Evolutionary conservation across 495 filamentous ascomycete genomes (phyloP), one percentile per base, ranked within the genome.

Genomic region (Astrothelium macrocarpum): DNA sequence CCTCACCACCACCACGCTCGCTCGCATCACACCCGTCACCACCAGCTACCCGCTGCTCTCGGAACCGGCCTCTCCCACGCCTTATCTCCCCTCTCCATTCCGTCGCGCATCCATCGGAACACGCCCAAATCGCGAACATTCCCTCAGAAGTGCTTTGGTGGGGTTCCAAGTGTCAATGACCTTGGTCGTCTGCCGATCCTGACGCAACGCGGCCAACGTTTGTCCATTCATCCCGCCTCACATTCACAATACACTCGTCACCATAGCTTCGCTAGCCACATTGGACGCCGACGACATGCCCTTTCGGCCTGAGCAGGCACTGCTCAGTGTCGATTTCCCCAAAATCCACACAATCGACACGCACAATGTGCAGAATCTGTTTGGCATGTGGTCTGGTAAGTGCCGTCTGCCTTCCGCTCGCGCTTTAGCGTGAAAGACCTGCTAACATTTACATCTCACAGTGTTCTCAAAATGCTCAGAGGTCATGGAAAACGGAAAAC

Each of bases 301-400:
- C 43, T 73, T 77, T 63, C 53, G 65, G 46, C 68, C 72, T 5
- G 65, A 65, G 58, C 59, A 63, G 34, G 67, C 72, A 26, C 63
- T 77, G 58, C 63, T 77, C 65, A 66, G 66, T 31, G 68, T 77
- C 29, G 70, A 74, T 49, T 60, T 65, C 34, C 64, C 60, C 32
- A 64, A 68, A 68, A 91, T 97, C 70, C 89, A 93, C 78, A 91
- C 94, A 74, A 89, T 98, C 69, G 91, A 97, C 76, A 95, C 94
- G 1, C 80, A 87, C 61, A 95, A 96, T 72, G 85, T 88, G 16
- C 89, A 95, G 77, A 95, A 92, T 71, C 85, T 98, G 42, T 95
- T 94, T 76, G 90, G 90, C 78, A 95, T 98, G 86, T 96, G 93
- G 91, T 91, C 91, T 76, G 91, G 92, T 96, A 78, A 83, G 90